A percentile compares a stretch with the other conserved stretches of the same genome.
Evolutionary conservation across 2,329 filamentous ascomycete genomes (phyloP).

Genomic region (Cladosporium colombiae): DNA sequence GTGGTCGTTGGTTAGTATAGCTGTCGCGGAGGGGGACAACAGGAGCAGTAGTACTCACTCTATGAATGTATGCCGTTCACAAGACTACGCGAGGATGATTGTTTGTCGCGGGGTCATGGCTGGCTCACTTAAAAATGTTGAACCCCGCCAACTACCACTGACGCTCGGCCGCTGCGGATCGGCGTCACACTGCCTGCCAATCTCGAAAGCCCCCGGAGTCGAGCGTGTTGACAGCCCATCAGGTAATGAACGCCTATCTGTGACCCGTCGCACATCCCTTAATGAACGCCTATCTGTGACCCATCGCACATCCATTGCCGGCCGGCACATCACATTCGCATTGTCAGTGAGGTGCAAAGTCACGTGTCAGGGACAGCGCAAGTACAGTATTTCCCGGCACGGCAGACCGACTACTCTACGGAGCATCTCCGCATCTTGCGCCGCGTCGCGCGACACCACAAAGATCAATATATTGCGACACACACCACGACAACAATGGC

Average conservation of each 20-base stretch:
- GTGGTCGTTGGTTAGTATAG: neutral
- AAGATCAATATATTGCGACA: neutral
- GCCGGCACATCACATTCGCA: neutral
- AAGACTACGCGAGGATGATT: neutral
- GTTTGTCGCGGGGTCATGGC: neutral
- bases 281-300: neutral
- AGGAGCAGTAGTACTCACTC: neutral
- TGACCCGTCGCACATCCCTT: neutral
- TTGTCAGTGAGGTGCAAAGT: neutral
- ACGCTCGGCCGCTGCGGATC: neutral
- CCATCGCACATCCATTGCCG: neutral
- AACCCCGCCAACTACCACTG: slow-evolving; percentile 15
- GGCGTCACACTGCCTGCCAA: neutral
- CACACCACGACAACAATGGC: neutral
- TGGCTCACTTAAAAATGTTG: slow-evolving; percentile 19
- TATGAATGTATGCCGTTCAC: slow-evolving; percentile 3
- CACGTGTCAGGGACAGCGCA: neutral
- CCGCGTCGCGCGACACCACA: neutral
- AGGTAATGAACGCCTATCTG: neutral
- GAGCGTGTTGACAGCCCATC: neutral
- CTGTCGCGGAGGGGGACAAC: neutral
- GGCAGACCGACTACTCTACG: no score
- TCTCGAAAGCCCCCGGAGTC: neutral
- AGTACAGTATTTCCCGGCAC: neutral
- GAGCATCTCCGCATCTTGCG: neutral